Evolutionary conservation across 495 filamentous ascomycete species (phyloP), one percentile per base, ranked within the genome.

Genomic region (Trichoderma gamsii): DNA sequence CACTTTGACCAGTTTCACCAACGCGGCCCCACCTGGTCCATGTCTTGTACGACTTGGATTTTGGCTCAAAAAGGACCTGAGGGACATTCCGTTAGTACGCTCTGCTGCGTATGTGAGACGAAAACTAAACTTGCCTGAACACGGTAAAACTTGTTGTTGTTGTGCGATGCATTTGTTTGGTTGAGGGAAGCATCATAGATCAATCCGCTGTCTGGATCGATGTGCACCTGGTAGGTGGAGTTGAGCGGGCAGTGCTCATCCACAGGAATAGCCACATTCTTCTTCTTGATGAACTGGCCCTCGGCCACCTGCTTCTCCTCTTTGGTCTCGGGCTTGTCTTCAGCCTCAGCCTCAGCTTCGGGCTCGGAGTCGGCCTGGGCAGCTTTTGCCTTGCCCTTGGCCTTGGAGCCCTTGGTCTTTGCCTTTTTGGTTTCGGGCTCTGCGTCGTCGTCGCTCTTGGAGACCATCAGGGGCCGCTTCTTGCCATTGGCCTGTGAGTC

Each of bases 1-100:
- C 80, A 8, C 73, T 82, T 71, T 91, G 86, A 3, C 92, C 92
- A 41, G 66, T 71, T 68, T 93, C 90, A 0, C 92, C 92, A 9
- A 94, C 90, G 18, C 92, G 84, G 13, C 92, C 92, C 89, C 88
- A 94, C 16, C 89, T 84, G 2, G 86, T 90, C 87, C 88, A 90
- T 7, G 84, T 83, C 25, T 78, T 70, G 77, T 80, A 89, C 12
- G 69, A 41, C 0, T 66, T 71, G 35, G 66, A 35, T 0, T 29
- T 66, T 6, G 68, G 27, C 64, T 72, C 72, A 1, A 72, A 71
- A 35, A 84, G 66, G 15, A 84, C 65, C 80, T 84, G 69, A 65
- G 71, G 64, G 67, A 72, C 18, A 63, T 51, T 0, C 32, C 65
- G 8, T 73, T 65, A 9, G 18, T 23, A 12, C 35, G 35, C 18